phyloP scores from a whole-genome alignment of 495 filamentous ascomycete species.

The Hyaloscypha variabilis region DNA sequence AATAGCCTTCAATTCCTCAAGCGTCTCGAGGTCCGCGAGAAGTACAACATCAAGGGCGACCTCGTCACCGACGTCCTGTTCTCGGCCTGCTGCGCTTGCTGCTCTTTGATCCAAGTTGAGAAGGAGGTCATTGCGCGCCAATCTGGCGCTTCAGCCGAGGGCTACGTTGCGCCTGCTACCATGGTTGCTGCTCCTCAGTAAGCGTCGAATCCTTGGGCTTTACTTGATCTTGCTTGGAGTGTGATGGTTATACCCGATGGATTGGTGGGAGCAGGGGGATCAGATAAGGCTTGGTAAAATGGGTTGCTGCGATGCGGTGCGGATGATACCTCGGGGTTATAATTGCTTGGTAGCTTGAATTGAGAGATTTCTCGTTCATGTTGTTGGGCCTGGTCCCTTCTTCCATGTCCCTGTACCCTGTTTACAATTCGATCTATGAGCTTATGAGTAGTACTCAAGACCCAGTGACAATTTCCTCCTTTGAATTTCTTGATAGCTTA shows the following conservation, averaged over 20 bases:
- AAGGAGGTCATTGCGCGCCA: constrained; percentile 46
- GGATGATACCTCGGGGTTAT: neutral
- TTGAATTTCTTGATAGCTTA: no score
- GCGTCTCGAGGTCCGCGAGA: constrained; percentile 53
- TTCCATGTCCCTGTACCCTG: neutral
- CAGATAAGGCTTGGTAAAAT: neutral
- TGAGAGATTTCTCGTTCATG: constrained; percentile 4
- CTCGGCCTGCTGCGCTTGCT: constrained; percentile 54
- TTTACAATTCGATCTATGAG: no score
- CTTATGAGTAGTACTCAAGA: no score
- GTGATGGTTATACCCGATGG: neutral
- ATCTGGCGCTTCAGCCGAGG: neutral
- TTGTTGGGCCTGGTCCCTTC: neutral
- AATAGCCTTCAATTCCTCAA: constrained; percentile 50
- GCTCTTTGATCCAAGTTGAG: constrained; percentile 55
- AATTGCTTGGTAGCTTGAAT: constrained; percentile 3
- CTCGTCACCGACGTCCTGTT: constrained; percentile 50
- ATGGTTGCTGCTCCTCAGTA: constrained; percentile 23
- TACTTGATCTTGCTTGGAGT: no score
- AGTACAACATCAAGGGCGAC: constrained; percentile 56
- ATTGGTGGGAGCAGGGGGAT: neutral
- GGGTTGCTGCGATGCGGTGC: neutral
- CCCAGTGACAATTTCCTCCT: no score
- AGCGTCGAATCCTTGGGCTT: neutral
- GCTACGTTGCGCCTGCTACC: constrained; percentile 17